Evolutionary conservation across 106 monocot genomes (phyloP).

Genomic region (Alisma plantagoaquatica): DNA sequence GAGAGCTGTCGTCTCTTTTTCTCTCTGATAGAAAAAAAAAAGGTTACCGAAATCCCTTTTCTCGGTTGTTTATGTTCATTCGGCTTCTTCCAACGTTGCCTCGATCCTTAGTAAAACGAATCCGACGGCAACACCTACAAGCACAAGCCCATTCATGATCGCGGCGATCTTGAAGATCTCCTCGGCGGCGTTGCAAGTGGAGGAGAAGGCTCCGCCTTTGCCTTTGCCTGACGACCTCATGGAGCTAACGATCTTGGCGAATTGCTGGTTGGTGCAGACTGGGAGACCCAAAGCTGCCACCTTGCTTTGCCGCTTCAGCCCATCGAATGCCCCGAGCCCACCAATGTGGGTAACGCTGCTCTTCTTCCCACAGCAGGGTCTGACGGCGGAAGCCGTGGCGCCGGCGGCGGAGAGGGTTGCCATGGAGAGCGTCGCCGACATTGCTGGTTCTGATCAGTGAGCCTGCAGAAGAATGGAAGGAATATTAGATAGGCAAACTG

Average conservation of each 20-base stretch:
- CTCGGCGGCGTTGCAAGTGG: constrained; percentile 29
- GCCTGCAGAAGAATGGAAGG: too few relatives aligned
- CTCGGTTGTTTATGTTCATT: neutral
- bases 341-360: constrained; percentile 11
- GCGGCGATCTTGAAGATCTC: constrained; percentile 61
- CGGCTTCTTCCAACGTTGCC: constrained; percentile 33
- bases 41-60: neutral
- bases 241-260: constrained; percentile 22
- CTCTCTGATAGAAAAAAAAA: neutral
- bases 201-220: constrained; percentile 29
- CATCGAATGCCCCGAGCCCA: constrained; percentile 21
- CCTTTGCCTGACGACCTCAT: constrained; percentile 13
- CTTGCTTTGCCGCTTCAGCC: constrained; percentile 20
- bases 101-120: constrained; percentile 59
- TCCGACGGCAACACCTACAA: constrained; percentile 59
- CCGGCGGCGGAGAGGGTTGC: constrained; percentile 7
- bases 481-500: too few relatives aligned
- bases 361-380: constrained; percentile 7
- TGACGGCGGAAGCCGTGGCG: neutral
- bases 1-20: too few relatives aligned
- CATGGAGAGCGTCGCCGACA: constrained; percentile 16
- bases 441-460: neutral
- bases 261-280: constrained; percentile 18
- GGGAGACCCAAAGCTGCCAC: constrained; percentile 22
- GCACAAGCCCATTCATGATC: constrained; percentile 53